Base-by-base conservation (phyloP, 805 yeast genomes). In the Clavispora fructus region DNA sequence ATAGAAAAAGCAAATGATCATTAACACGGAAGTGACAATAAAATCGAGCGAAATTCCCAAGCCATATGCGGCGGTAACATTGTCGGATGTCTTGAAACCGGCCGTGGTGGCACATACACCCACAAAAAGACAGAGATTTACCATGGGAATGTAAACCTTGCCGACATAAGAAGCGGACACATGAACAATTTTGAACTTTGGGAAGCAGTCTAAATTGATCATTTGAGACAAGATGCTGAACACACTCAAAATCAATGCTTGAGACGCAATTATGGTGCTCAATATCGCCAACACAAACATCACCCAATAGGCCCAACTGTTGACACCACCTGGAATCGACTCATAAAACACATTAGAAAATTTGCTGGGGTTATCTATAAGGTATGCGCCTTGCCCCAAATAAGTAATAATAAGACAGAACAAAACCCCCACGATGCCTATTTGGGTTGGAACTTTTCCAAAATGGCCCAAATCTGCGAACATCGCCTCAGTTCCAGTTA, bases 401-500 rank as follows among this genome's bases (percentile, higher is more conserved):
- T 80, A 80, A 25, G 74, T 64, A n/a, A 78, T 54, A 54, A 77
- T 67, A 53, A 80, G 60, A 35, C 75, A 66, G 13, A 83, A 79
- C 52, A 76, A 79, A n/a, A 78, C 81, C 47, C 77, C 65, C 2
- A 70, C 46, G 39, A 78, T 59, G 8, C 83, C 69, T 10, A 79
- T 43, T 50, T 78, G 80, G 40, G 78, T 67, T 1, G 84, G 75
- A 6, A 65, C 51, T 25, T 67, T 65, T 3, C 82, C 79, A 54
- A 79, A 77, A 55, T 77, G 82, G 4, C 83, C 80, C 42, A 79
- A 67, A 59, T 80, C 85, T 1, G 84, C 82, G 63, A 80, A 81
- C 80, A 80, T 75, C 7, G 85, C 83, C 51, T 80, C 85, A 4
- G 77, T 67, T 29, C 85, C 85, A 0, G 86, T 79, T 25, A 80